These are phyloP conservation scores for Epichloe gansuensis DNA, from an alignment of 2,329 filamentous ascomycete species.

Conservation along the genomic window DNA sequence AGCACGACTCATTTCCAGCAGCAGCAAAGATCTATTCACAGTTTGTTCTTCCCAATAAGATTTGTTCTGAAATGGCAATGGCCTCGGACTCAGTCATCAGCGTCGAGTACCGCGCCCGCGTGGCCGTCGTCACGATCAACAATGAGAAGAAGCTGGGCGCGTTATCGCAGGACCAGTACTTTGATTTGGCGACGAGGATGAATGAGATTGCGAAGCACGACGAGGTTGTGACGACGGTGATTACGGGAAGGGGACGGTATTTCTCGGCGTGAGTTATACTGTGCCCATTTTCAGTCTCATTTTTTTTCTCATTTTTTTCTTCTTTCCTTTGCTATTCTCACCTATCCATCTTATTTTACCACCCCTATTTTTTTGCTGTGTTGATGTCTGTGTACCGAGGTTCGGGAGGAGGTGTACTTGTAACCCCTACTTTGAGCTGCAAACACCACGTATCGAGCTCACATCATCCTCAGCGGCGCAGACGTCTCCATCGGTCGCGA, in stretches of 20 bases:
- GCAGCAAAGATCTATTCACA: no score
- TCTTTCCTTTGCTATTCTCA: neutral
- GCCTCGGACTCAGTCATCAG: constrained; percentile 13
- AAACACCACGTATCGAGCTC: no score
- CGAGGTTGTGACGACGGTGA: constrained; percentile 71
- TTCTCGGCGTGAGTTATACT: constrained; percentile 72
- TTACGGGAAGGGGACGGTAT: constrained; percentile 69
- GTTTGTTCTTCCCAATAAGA: no score
- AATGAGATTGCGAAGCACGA: constrained; percentile 66
- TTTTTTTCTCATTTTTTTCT: neutral
- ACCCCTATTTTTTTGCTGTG: neutral
- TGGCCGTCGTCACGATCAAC: constrained; percentile 72
- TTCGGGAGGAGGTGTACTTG: no score
- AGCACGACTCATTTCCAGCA: neutral
- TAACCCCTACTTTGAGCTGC: no score
- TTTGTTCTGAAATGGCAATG: no score
- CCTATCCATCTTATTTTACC: neutral
- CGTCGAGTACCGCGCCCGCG: constrained; percentile 28
- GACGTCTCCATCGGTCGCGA: constrained; percentile 51
- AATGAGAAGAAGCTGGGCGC: constrained; percentile 82
- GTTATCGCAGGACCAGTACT: constrained; percentile 60
- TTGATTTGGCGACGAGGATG: constrained; percentile 57
- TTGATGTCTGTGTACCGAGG: no score
- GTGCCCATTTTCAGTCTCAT: no score
- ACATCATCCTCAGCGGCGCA: constrained; percentile 47